These are phyloP conservation scores for Strobilomyces confusus DNA, from an alignment of 768 basidiomycete species.

Conservation along the genomic window DNA sequence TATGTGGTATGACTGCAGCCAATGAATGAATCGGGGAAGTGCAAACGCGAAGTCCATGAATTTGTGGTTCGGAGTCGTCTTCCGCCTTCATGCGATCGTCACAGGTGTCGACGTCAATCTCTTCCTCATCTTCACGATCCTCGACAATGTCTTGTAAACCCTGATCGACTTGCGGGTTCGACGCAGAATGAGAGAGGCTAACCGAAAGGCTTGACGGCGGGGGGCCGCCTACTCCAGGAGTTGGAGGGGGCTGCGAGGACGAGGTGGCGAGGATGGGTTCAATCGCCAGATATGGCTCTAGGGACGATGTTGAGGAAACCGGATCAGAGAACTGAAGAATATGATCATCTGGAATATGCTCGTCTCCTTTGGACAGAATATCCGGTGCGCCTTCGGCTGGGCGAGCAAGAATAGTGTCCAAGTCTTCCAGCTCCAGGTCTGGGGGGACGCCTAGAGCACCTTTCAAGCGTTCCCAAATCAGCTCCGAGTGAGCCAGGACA, in stretches of 20 bases:
- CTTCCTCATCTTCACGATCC: conserved; percentile 48
- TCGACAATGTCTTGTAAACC: conserved; percentile 54
- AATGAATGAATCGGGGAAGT: conserved; percentile 38
- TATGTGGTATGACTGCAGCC: conserved; percentile 24
- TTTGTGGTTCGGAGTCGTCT: conserved; percentile 31
- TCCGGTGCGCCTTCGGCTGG: neutral
- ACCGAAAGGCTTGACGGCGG: conserved; percentile 38
- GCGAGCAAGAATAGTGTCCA: neutral
- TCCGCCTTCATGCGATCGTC: conserved; percentile 14
- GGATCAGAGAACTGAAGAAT: neutral
- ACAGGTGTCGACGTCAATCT: conserved; percentile 15
- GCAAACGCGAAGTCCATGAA: conserved; percentile 57
- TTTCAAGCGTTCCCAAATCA: conserved; percentile 90
- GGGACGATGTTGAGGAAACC: conserved; percentile 13
- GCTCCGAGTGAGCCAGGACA: conserved; percentile 71
- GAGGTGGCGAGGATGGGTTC: conserved; percentile 48
- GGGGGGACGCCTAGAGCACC: conserved; percentile 84
- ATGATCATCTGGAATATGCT: neutral
- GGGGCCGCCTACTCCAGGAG: conserved; percentile 27
- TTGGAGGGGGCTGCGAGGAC: conserved; percentile 21
- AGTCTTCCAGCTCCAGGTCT: conserved; percentile 68
- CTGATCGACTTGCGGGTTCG: conserved; percentile 25
- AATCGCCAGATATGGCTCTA: conserved; percentile 33
- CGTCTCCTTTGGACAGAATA: neutral
- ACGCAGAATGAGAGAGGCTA: conserved; percentile 28